A percentile compares a stretch with the other conserved stretches of the same genome.
phyloP scores from a whole-genome alignment of 768 basidiomycete genomes.

The Panaeolus papilionaceus region DNA sequence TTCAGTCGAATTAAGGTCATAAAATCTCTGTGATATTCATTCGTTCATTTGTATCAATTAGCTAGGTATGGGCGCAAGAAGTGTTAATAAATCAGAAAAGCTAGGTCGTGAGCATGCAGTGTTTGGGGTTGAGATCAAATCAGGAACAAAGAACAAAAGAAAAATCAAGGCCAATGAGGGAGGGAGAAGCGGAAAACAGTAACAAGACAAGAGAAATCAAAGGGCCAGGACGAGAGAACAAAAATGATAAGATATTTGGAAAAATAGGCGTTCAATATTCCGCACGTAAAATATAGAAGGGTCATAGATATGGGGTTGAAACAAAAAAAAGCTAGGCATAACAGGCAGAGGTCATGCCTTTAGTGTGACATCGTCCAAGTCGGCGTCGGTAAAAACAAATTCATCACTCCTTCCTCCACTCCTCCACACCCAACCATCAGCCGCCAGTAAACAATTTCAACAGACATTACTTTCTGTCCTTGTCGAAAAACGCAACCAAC shows the following conservation, averaged over 20 bases:
- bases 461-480: conserved; percentile 33
- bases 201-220: not conserved
- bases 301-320: not conserved
- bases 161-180: not conserved
- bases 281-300: no score
- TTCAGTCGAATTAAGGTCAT: not conserved
- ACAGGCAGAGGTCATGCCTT: not conserved
- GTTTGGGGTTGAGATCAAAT: not conserved
- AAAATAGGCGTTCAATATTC: not conserved
- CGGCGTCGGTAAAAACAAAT: not conserved
- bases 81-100: conserved; percentile 8
- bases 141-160: not conserved
- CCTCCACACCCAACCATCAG: not conserved
- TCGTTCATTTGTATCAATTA: not conserved
- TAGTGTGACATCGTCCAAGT: not conserved
- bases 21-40: not conserved
- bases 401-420: not conserved
- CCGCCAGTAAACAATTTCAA: not conserved
- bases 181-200: not conserved
- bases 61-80: conserved; percentile 15
- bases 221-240: not conserved
- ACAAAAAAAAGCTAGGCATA: not conserved
- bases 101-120: not conserved
- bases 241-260: not conserved
- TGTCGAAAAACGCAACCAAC: conserved; percentile 82